Evolutionary conservation across 225 moss, liverwort and hornwort species (phyloP), one percentile per base, ranked within the genome.

Genomic region (Climacium dendroides): DNA sequence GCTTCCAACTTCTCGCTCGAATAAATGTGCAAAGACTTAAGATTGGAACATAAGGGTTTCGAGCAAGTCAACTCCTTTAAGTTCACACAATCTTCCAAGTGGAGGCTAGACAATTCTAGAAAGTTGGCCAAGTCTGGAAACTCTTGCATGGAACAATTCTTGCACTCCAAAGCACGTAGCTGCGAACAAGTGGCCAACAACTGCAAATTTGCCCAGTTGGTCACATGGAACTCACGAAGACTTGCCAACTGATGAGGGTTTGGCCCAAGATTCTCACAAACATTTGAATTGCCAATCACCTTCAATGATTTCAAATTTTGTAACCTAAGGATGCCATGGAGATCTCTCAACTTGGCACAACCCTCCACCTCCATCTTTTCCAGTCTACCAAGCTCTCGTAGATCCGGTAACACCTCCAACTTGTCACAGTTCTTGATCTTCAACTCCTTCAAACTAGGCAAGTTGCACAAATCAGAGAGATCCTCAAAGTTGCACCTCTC

Each of bases 311-410:
- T 22, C 13, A 52, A 22, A 8, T 74, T 74, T 1, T 0, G 8
- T 8, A 52, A 34, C 0, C 34, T 22, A 34, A 34, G 3, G 22
- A 74, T 74, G 22, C 52, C 34, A 52, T 3, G 5, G 1, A 52
- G 0, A 28, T 43, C 71, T 3, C 28, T 71, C 71, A 43, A 43
- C 7, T 1, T 2, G 0, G 2, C 0, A 53, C 75, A 53, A 5
- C 5, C 6, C 2, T 3, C 0, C 0, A 53, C 0, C 0, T 0
- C 5, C 15, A 75, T 0, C 0, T 9, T 0, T 0, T 14, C 0
- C 0, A 53, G 0, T 0, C 0, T 53, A 0, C 14, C 9, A 35
- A 76, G 75, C 14, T 76, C 35, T 53, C 0, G 3, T 1, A 76
- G 3, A 76, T 76, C 5, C 0, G 9, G 9, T 3, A 76, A 76